phyloP scores from a whole-genome alignment of 257 asterid species.

The Penstemon eatonii region DNA sequence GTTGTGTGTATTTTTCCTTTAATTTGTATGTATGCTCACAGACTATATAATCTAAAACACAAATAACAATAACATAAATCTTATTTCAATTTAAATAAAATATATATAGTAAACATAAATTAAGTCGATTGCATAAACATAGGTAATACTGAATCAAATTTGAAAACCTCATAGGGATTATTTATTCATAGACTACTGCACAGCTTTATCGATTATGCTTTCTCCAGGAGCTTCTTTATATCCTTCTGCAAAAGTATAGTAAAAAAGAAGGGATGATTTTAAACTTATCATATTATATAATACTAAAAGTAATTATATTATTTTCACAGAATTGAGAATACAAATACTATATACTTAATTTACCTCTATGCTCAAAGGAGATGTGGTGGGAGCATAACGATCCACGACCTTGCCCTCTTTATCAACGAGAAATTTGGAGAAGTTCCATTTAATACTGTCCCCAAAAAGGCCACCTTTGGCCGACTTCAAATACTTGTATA shows the following conservation, averaged over 20 bases:
- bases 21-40: too few species aligned
- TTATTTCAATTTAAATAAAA: not conserved
- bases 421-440: slow-evolving; percentile 80
- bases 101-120: slow-evolving; percentile 4
- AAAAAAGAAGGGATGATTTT: not conserved
- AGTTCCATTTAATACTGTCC: slow-evolving; percentile 83
- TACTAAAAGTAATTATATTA: too few species aligned
- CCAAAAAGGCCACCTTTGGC: slow-evolving; percentile 90
- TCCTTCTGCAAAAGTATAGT: slow-evolving; percentile 62
- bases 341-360: not conserved
- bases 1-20: too few species aligned
- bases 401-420: slow-evolving; percentile 79
- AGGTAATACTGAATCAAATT: slow-evolving; percentile 1
- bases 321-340: too few species aligned
- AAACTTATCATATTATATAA: too few species aligned
- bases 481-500: slow-evolving; percentile 73
- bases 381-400: slow-evolving; percentile 89
- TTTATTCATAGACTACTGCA: slow-evolving; percentile 9
- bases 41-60: too few species aligned
- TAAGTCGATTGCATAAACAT: slow-evolving; percentile 9
- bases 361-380: slow-evolving; percentile 95
- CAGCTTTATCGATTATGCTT: slow-evolving; percentile 29
- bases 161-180: slow-evolving; percentile 16
- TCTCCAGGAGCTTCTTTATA: slow-evolving; percentile 75
- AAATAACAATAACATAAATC: slow-evolving; percentile 2